Conservation (phyloP, 2,329 filamentous ascomycete genomes). For the Claviceps capensis region DNA sequence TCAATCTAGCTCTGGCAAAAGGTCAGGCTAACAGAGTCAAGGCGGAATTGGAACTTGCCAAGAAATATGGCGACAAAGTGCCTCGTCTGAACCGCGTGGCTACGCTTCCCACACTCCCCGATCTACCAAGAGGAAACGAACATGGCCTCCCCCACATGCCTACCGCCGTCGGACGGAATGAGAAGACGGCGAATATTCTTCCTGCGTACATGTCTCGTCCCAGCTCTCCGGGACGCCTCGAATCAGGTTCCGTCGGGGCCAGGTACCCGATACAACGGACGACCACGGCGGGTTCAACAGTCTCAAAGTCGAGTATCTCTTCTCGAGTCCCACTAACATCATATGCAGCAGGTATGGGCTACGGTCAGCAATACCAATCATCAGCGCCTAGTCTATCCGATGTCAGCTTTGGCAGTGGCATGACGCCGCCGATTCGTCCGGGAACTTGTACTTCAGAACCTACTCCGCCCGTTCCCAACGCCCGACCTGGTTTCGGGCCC, state of each 20-base stretch:
- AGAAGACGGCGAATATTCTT: constrained; percentile 47
- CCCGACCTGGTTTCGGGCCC: constrained; percentile 8
- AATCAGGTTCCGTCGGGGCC: constrained; percentile 38
- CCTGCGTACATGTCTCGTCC: constrained; percentile 49
- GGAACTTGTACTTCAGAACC: constrained; percentile 24
- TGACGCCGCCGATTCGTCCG: constrained; percentile 18
- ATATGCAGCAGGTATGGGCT: constrained; percentile 48
- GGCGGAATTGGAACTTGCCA: constrained; percentile 35
- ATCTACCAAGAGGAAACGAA: constrained; percentile 15
- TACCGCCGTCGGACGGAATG: constrained; percentile 39
- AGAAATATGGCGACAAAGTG: constrained; percentile 36
- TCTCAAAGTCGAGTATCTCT: constrained; percentile 46
- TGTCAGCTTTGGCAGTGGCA: constrained; percentile 8
- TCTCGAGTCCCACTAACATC: constrained; percentile 50
- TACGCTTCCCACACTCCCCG: constrained; percentile 51
- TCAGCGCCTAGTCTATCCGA: constrained; percentile 22
- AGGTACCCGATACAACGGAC: constrained; percentile 34
- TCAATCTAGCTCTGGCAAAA: constrained; percentile 76
- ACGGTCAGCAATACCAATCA: constrained; percentile 22
- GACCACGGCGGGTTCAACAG: constrained; percentile 41
- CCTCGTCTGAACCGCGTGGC: constrained; percentile 39
- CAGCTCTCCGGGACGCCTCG: constrained; percentile 37
- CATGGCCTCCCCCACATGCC: constrained; percentile 46
- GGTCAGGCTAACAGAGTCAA: constrained; percentile 49
- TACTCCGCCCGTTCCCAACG: constrained; percentile 14